A percentile compares a stretch with the other conserved stretches of the same genome.
Evolutionary conservation across 441 rosid genomes (phyloP).

Genomic region (Gossypium davidsonii): DNA sequence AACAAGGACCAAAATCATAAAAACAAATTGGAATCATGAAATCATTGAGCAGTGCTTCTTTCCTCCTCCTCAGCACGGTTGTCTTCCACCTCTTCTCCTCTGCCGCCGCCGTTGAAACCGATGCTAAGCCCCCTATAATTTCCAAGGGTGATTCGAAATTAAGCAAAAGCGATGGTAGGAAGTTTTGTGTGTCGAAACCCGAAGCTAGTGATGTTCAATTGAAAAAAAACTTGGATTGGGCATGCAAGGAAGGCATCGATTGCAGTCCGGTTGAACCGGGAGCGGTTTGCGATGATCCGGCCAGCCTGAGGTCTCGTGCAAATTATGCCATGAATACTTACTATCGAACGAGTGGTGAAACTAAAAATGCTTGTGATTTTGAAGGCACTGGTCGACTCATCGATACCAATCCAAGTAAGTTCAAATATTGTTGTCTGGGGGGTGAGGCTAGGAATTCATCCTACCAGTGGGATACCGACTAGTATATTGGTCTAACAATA

Average conservation of each 20-base stretch:
- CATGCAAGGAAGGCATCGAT: constrained; percentile 22
- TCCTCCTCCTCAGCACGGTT: constrained; percentile 23
- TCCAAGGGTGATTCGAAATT: no score
- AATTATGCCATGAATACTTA: constrained; percentile 30
- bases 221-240: constrained; percentile 26
- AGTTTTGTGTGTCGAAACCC: constrained; percentile 23
- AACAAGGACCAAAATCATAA: not conserved
- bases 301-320: constrained; percentile 19
- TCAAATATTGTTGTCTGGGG: not conserved
- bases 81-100: constrained; percentile 26
- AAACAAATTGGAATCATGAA: not conserved
- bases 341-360: constrained; percentile 14
- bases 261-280: constrained; percentile 28
- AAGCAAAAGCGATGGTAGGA: constrained; percentile 4
- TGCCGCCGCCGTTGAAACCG: constrained; percentile 16
- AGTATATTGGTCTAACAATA: no score
- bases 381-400: constrained; percentile 18
- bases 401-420: constrained; percentile 31
- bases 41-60: not conserved
- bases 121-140: no score
- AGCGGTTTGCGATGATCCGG: constrained; percentile 23
- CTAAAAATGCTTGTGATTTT: constrained; percentile 18
- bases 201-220: constrained; percentile 17
- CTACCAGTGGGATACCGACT: no score
- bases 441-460: no score